Evolutionary conservation across 2,329 filamentous ascomycete genomes (phyloP), one percentile per base, ranked within the genome.

Genomic region (Hypoxylon sp.): DNA sequence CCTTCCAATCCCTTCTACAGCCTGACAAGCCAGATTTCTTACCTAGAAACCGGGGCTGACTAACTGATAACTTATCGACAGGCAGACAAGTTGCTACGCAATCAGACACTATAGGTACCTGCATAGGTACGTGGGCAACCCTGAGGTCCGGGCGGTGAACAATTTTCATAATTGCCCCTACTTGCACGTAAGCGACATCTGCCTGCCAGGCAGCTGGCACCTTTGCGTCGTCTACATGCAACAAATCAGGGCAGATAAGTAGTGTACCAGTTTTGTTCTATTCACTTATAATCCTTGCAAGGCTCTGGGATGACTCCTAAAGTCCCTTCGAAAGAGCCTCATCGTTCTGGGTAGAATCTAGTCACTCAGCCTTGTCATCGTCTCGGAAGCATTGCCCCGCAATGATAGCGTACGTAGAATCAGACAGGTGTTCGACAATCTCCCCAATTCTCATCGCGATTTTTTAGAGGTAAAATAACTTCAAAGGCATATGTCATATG

Each of bases 11-110:
- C 55, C 36, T 68, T 68, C 63, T 53, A 65, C 61, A 65, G 58
- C 57, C 56, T 67, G 55, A 68, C 65, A 65, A 63, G 65, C 59
- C 65, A 68, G 65, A 68, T 68, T 65, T 59, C 55, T 33, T 48
- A 32, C 49, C 53, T 50, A 11, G 44, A 14, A 26, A 46, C 50
- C 26, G 8, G 30, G 51, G 65, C 65, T 59, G 57, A 61, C 65
- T 66, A 57, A 65, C 65, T 49, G 62, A 65, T 56, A 60, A 46
- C 42, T 63, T 66, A 66, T 66, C 66, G 52, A 67, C 61, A 69
- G 67, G 67, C 67, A 69, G 67, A 68, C 64, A 64, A 65, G 30
- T 24, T 33, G 48, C 55, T 67, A 69, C 67, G 67, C 67, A 69
- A 69, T 63, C 64, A 67, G 30, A 22, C 45, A 59, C 48, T 59